phyloP scores from a whole-genome alignment of 2,329 filamentous ascomycete species.

The Decorospora gaudefroyi region DNA sequence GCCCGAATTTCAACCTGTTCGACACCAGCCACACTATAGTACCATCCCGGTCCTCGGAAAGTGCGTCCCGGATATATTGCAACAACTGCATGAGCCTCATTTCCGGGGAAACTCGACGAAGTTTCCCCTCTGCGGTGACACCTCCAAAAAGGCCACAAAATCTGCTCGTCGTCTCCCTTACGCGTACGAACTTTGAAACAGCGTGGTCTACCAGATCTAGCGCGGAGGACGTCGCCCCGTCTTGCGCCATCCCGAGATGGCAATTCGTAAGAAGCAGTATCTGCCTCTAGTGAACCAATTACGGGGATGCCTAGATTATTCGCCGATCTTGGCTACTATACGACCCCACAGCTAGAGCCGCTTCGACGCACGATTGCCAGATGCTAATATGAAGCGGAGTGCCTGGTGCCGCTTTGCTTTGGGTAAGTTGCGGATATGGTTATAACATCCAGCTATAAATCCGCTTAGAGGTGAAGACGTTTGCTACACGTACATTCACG shows the following conservation, averaged over 20 bases:
- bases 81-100: constrained; percentile 8
- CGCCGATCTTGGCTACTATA: constrained; percentile 14
- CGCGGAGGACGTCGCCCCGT: constrained; percentile 7
- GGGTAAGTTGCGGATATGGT: neutral
- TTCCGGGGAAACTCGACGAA: constrained; percentile 3
- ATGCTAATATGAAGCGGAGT: constrained; percentile 17
- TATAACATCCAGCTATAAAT: neutral
- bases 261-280: constrained; percentile 3
- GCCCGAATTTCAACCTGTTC: neutral
- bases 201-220: neutral
- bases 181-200: neutral
- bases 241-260: neutral
- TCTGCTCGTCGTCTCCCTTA: neutral
- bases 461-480: neutral
- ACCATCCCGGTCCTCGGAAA: neutral
- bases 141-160: neutral
- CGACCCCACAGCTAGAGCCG: constrained; percentile 14
- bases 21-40: neutral
- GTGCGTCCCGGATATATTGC: constrained; percentile 1
- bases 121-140: neutral
- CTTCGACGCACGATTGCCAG: constrained; percentile 1
- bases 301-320: neutral
- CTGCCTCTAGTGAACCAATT: constrained; percentile 7
- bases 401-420: constrained; percentile 1
- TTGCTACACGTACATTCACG: neutral